Evolutionary conservation across 2,329 filamentous ascomycete species (phyloP), one percentile per base, ranked within the genome.

Genomic region (Trichoderma sp.): DNA sequence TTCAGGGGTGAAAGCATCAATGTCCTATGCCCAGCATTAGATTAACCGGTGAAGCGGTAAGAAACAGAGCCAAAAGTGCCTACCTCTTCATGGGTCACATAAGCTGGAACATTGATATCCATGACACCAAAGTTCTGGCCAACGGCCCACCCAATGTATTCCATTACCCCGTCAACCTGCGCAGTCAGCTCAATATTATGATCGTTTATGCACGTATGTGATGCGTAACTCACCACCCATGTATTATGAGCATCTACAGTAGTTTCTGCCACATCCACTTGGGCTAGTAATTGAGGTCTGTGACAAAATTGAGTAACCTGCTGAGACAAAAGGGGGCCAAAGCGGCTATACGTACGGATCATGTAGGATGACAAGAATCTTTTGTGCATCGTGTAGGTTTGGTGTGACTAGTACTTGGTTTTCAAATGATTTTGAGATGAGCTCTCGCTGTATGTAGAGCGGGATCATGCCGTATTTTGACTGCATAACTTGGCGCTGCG

Each of bases 41-140:
- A 30, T 74, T 32, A 75, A 70, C 17, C 17, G 26, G 15, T 30
- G 23, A 4, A 30, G 11, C 30, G n/a, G 50, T 55, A 13, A 20
- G 20, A 58, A 23, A 1, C 26, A 39, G 13, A 17, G 32, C 13
- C n/a, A 17, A 47, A 13, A 32, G 26, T 1, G 80, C 75, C 64
- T 74, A 91, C 90, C 74, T 90, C 87, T 53, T 89, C 84, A 23
- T 87, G 86, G 1, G 91, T 91, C 63, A 95, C 85, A 76, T 94
- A 89, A 74, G 91, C 91, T 0, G 95, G 95, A 3, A 99, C 87
- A 75, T 98, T 98, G 72, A 97, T 88, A 79, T 99, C 96, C 76
- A 99, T 92, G 26, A 98, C 89, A 1, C 90, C 93, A 77, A 95
- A 97, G 17, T 88, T 89, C 71, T 93, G 88, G n/a, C 86, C 83